These are phyloP conservation scores for Trebouxia gelatinosa DNA, from an alignment of 163 green algal genomes.

Conservation along the genomic window DNA sequence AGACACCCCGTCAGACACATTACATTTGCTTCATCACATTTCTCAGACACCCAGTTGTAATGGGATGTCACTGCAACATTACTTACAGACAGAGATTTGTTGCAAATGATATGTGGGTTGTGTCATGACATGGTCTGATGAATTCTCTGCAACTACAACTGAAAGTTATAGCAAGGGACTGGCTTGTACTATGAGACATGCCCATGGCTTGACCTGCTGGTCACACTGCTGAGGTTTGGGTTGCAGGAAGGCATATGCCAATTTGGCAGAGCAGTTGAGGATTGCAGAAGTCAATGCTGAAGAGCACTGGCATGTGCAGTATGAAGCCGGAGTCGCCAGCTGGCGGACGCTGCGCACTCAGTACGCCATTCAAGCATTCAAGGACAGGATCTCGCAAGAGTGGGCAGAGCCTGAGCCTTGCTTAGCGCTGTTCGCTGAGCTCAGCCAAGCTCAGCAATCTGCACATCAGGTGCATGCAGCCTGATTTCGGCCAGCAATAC, in stretches of 20 bases:
- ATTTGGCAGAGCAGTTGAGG: conserved; percentile 51
- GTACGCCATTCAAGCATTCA: conserved; percentile 53
- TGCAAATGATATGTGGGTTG: too few species aligned
- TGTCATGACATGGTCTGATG: too few species aligned
- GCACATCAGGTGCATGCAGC: conserved; percentile 21
- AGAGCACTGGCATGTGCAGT: conserved; percentile 18
- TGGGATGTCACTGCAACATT: too few species aligned
- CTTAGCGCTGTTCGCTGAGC: conserved; percentile 39
- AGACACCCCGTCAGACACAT: too few species aligned
- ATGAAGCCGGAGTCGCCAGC: conserved; percentile 42
- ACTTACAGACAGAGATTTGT: too few species aligned
- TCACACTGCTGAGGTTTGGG: too few species aligned
- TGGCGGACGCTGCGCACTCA: conserved; percentile 60
- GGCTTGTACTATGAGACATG: too few species aligned
- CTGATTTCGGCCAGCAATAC: neutral
- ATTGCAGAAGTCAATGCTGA: conserved; percentile 49
- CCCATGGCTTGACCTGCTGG: too few species aligned
- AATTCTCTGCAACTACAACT: too few species aligned
- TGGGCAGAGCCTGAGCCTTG: conserved; percentile 50
- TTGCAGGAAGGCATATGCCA: conserved; percentile 50
- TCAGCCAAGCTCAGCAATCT: conserved; percentile 42
- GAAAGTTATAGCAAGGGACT: too few species aligned
- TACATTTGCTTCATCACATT: too few species aligned
- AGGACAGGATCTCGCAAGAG: conserved; percentile 45
- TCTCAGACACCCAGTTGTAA: too few species aligned